phyloP scores from a whole-genome alignment of 1,139 yeast species.

The Saccharomycopsis phalli region DNA sequence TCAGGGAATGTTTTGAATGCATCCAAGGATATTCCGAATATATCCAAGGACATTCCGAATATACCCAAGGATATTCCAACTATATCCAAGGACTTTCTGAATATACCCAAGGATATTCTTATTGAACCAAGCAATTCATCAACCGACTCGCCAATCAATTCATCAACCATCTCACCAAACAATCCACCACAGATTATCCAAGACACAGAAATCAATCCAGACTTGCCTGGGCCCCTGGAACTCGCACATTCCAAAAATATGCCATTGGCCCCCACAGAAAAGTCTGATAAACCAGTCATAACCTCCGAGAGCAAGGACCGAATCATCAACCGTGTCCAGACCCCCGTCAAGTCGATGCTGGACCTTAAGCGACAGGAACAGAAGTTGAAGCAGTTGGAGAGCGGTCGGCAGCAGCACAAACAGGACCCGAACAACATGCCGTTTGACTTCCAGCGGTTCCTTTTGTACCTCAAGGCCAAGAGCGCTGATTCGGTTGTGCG shows the following conservation, averaged over 20 bases:
- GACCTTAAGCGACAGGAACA: slow-evolving; percentile 17
- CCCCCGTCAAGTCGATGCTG: slow-evolving; percentile 13
- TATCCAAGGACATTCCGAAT: too few relatives aligned
- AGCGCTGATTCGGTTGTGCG: slow-evolving; percentile 85
- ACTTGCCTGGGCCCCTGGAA: neutral
- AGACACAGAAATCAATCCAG: neutral
- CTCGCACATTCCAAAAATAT: neutral
- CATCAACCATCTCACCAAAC: neutral
- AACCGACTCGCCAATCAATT: neutral
- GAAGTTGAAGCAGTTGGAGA: slow-evolving; percentile 8
- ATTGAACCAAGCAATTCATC: neutral
- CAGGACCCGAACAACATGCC: slow-evolving; percentile 25
- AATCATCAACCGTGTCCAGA: slow-evolving; percentile 17
- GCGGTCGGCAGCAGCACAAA: slow-evolving; percentile 1
- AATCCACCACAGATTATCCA: neutral
- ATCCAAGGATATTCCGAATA: too few relatives aligned
- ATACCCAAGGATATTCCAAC: too few relatives aligned
- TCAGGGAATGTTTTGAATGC: neutral
- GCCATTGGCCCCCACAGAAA: neutral
- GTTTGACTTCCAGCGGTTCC: slow-evolving; percentile 78
- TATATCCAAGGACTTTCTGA: too few relatives aligned
- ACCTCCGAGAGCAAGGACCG: slow-evolving; percentile 18
- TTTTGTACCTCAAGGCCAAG: slow-evolving; percentile 60
- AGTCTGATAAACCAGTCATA: slow-evolving; percentile 3
- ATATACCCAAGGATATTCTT: too few relatives aligned